These are phyloP conservation scores for Tetrahymena malaccensis DNA, from an alignment of 73 alveolate species.

Conservation along the genomic window DNA sequence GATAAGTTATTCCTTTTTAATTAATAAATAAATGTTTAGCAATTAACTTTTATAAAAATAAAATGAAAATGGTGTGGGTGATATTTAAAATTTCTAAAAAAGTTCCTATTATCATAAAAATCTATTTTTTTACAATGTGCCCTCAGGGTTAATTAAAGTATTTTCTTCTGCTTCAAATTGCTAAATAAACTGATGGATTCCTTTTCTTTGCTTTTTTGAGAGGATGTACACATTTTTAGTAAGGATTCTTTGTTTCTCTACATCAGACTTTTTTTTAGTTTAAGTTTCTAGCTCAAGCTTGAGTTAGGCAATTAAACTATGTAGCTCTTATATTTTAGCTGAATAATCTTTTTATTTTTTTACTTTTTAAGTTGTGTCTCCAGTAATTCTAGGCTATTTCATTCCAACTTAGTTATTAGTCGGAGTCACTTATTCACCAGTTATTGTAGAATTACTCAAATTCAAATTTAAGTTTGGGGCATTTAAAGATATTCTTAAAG, in stretches of 20 bases:
- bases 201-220: neutral
- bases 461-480: neutral
- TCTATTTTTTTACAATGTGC: neutral
- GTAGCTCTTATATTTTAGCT: neutral
- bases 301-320: neutral
- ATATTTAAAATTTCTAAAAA: too few relatives aligned
- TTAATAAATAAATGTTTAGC: neutral
- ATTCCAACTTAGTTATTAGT: neutral
- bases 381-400: neutral
- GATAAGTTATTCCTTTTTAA: neutral
- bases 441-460: neutral
- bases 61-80: too few relatives aligned
- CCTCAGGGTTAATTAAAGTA: neutral
- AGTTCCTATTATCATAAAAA: too few relatives aligned
- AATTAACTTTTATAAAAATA: too few relatives aligned
- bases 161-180: neutral
- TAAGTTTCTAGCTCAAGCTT: neutral
- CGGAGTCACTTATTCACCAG: neutral
- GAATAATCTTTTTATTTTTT: neutral
- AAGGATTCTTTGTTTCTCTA: neutral
- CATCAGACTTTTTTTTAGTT: neutral
- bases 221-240: neutral
- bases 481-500: neutral
- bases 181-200: neutral
- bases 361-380: neutral